Base-by-base conservation (phyloP, 1,284 basidiomycete species). In the Puccinia horiana region DNA sequence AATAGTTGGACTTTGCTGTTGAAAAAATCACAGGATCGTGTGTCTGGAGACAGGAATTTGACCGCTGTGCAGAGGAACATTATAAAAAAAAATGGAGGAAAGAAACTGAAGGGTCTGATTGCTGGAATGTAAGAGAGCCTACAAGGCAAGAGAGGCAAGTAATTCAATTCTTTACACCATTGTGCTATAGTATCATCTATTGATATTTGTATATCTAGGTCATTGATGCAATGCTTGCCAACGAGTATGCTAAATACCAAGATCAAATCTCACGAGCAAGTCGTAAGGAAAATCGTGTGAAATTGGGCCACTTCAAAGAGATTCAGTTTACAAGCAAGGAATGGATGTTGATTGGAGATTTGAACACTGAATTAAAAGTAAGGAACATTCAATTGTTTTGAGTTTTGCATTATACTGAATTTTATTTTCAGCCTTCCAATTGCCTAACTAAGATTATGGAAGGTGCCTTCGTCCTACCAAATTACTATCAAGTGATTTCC, bases 141-240 rank as follows among this genome's bases (percentile, higher is more conserved):
- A 63, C 16, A 44, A 58, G 14, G 54, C 74, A 40, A 76, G 74
- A 76, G 74, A 76, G 42, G 73, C 58, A 58, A 12, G 37, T 37
- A 56, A 29, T 74, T 23, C 1, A 54, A 56, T 9, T 16, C 56
- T 2, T 58, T 58, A 20, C 32, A 20, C 8, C 2, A 56, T n/a
- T 32, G 32, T 16, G 49, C 23, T 54, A 5, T 35, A n/a, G n/a
- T n/a, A n/a, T n/a, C n/a, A n/a, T n/a, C n/a, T 44, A 18, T 23
- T 61, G 11, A 61, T 35, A 1, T 16, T 14, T 29, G 4, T 18
- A 11, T 35, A 35, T 35, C 18, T 35, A 61, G 58, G 58, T 61
- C 1, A 69, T 69, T 26, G 37, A 70, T 49, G 42, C 42, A 70
- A 70, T 70, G 69, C 69, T 70, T 18, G 42, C 47, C 12, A n/a